Base-by-base conservation (phyloP, 495 filamentous ascomycete genomes). In the Neurospora sp. region DNA sequence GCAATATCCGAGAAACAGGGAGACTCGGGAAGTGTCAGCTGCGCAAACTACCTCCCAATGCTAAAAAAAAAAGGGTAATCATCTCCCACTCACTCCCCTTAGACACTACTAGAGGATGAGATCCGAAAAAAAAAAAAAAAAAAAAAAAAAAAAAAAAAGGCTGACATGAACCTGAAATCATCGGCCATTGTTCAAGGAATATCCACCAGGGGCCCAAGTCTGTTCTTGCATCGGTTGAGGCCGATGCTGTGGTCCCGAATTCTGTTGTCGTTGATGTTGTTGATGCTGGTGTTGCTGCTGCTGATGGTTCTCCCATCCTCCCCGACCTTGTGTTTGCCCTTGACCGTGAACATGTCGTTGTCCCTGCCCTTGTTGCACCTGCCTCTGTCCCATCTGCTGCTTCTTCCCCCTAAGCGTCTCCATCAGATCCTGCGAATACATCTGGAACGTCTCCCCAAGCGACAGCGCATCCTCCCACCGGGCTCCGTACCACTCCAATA, bases 391-490 rank as follows among this genome's bases (percentile, higher is more conserved):
- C 59, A 76, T 76, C 76, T 75, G 70, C n/a, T 54, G 39, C 21
- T 37, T 76, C 39, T 83, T 77, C 48, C 76, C 59, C 69, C 76
- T 76, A 13, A 86, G 74, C 15, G 77, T 73, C 8, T 82, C 78
- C 28, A 80, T 66, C 4, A 85, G 75, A 17, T 81, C 80, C 13
- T 77, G 77, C 5, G 83, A 83, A 4, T 79, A 78, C 66, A 75
- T 75, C 45, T 88, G 84, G 70, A 88, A 89, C 36, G 75, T 84
- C 45, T 78, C 76, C 69, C 78, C 79, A 0, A 88, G 78, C 11
- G 82, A 75, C 37, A 82, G 74, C 8, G 83, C 83, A 71, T 85
- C 79, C 17, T 85, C 82, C 86, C 86, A 89, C 6, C 85, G 80
- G 62, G 85, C 82, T 37, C 87, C 86, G 74, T 85, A 88, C 66